A percentile compares a stretch with the other conserved stretches of the same genome.
phyloP scores from a whole-genome alignment of 768 basidiomycete species.

The Mycena filopes region DNA sequence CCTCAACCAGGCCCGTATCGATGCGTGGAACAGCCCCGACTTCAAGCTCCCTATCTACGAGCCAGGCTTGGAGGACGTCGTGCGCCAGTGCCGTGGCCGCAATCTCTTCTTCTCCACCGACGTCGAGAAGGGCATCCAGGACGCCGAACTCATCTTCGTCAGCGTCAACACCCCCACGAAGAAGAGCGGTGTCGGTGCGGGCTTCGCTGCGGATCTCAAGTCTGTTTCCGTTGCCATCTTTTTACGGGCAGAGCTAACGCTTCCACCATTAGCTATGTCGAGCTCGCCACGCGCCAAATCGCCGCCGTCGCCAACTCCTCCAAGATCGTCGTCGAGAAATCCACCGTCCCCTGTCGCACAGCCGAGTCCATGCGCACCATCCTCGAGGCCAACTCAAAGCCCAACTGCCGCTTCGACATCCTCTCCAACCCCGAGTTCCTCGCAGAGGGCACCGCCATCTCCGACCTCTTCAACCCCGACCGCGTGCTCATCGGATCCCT shows the following conservation, averaged over 20 bases:
- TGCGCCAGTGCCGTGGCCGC: constrained; percentile 86
- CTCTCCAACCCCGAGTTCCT: constrained; percentile 99
- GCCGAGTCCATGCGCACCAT: constrained; percentile 99
- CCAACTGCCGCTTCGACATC: constrained; percentile 93
- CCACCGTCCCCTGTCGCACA: constrained; percentile 98
- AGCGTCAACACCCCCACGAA: constrained; percentile 99
- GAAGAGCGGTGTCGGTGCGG: constrained; percentile 97
- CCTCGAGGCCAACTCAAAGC: constrained; percentile 96
- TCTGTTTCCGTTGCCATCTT: constrained; percentile 66
- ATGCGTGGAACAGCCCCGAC: constrained; percentile 94
- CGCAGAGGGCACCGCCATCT: constrained; percentile 97
- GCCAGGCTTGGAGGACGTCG: constrained; percentile 93
- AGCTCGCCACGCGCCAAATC: constrained; percentile 95
- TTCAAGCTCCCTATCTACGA: constrained; percentile 96
- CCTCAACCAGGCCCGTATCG: constrained; percentile 92
- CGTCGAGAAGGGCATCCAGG: constrained; percentile 90
- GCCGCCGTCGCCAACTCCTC: constrained; percentile 88
- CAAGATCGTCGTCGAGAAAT: constrained; percentile 99
- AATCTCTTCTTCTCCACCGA: constrained; percentile 98
- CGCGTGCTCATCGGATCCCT: constrained; percentile 98
- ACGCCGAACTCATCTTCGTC: constrained; percentile 98
- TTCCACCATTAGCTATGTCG: constrained; percentile 80
- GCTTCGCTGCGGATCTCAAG: constrained; percentile 99
- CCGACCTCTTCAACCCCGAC: constrained; percentile 89
- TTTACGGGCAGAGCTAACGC: constrained; percentile 7